Percentiles rank a stretch among this genome's conserved stretches.
phyloP scores from a whole-genome alignment of 768 basidiomycete species.

The Fomitopsis serialis region DNA sequence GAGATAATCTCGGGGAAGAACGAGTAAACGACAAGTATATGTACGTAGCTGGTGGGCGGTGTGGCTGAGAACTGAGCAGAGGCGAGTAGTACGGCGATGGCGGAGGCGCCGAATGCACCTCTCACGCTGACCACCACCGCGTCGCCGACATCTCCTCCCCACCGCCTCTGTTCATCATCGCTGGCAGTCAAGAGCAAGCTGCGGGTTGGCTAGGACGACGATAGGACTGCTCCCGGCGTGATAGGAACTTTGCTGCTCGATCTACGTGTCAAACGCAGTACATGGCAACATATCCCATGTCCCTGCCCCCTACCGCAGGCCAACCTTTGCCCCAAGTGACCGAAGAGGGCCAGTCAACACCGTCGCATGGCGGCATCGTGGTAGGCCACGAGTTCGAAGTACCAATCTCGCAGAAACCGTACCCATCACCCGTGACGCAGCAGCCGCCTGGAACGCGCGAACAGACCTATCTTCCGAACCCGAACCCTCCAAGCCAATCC shows the following conservation, averaged over 20 bases:
- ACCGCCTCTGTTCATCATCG: background rate
- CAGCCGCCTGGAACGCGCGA: conserved; percentile 13
- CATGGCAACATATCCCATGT: conserved; percentile 47
- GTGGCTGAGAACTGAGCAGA: conserved; percentile 1
- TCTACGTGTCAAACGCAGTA: conserved; percentile 3
- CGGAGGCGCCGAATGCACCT: background rate
- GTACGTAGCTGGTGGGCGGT: background rate
- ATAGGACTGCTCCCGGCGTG: background rate
- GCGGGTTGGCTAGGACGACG: background rate
- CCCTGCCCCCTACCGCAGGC: conserved; percentile 28
- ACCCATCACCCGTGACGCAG: conserved; percentile 19
- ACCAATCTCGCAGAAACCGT: conserved; percentile 39
- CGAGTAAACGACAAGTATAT: background rate
- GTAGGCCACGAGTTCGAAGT: conserved; percentile 65
- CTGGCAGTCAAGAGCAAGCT: background rate
- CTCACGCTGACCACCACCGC: background rate
- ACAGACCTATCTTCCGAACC: conserved; percentile 1
- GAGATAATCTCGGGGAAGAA: too few species aligned
- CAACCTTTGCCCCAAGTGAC: conserved; percentile 13
- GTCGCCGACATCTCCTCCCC: background rate
- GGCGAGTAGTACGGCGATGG: background rate
- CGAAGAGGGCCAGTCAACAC: conserved; percentile 31
- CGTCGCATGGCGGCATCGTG: conserved; percentile 51
- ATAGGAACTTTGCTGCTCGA: background rate
- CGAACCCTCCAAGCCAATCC: background rate